Evolutionary conservation across 225 moss, liverwort and hornwort species (phyloP), one percentile per base, ranked within the genome.

Genomic region (Physcomitrium patens): DNA sequence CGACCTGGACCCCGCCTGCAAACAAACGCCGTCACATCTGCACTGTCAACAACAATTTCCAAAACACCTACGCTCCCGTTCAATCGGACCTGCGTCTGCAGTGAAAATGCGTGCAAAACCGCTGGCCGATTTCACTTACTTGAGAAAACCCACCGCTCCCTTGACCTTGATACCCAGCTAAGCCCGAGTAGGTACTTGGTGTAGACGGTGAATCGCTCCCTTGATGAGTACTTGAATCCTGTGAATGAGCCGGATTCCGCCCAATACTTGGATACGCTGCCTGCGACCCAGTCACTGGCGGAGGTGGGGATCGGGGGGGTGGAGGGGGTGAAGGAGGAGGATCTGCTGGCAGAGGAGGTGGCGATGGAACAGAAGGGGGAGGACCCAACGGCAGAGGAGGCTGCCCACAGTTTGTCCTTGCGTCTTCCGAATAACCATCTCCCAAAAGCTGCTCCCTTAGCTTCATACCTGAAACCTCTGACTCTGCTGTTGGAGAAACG

Each of bases 321-420:
- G 84, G 83, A 54, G 92, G 90, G 24, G 92, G 87, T 51, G 90
- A 86, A 31, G 97, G 94, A 49, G 97, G 93, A 24, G 97, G 93
- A 66, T 95, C 90, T 19, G 80, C 79, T 62, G 94, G 94, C 47
- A 91, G 83, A 47, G 93, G 93, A 48, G 97, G 94, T 13, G 90
- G 86, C 19, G 95, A 89, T 22, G 94, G 94, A 46, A 93, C 89
- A 64, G 83, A 85, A 59, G 89, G 90, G 10, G 93, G 89, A 71
- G 93, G 91, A n/a, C 87, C 92, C 55, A 80, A 69, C 49, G 93
- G 93, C 60, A 92, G 89, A 84, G 96, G 94, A 52, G 97, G 99
- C 70, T 83, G 89, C 10, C 78, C 72, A 28, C 68, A 19, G n/a
- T 28, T 75, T 23, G 75, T 67, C 67, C 69, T 74, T 24, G 87